phyloP scores from a whole-genome alignment of 1,139 yeast species.

The Candida pseudoviswanathii region DNA sequence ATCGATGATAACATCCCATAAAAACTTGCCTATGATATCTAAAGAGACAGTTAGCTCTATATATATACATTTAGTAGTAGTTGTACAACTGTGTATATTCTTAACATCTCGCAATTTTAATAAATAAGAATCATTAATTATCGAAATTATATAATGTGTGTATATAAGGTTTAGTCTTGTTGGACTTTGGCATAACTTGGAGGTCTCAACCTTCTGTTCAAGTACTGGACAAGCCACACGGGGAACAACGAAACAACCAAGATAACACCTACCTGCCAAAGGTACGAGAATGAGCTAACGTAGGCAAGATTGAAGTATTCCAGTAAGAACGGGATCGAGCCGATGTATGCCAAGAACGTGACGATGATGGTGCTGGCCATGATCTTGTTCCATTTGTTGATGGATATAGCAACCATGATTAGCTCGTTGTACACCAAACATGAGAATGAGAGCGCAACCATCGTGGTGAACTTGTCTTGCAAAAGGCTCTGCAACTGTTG shows the following conservation, averaged over 20 bases:
- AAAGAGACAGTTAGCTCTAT: background rate
- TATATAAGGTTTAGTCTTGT: slow-evolving; percentile 41
- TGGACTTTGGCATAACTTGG: slow-evolving; percentile 98
- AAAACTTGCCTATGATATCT: background rate
- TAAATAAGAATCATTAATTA: background rate
- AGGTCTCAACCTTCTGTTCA: slow-evolving; percentile 78
- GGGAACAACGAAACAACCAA: slow-evolving; percentile 78
- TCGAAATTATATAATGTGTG: background rate
- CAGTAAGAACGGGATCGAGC: slow-evolving; percentile 75
- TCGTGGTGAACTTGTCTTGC: slow-evolving; percentile 54
- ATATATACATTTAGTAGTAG: background rate
- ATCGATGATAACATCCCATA: slow-evolving; percentile 14
- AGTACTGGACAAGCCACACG: slow-evolving; percentile 80
- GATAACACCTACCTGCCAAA: slow-evolving; percentile 70
- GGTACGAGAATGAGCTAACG: slow-evolving; percentile 58
- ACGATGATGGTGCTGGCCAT: slow-evolving; percentile 76
- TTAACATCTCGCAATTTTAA: background rate
- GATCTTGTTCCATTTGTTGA: slow-evolving; percentile 82
- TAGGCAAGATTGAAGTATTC: slow-evolving; percentile 82
- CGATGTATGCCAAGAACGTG: slow-evolving; percentile 68
- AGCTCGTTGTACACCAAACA: slow-evolving; percentile 83
- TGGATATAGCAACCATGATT: slow-evolving; percentile 90
- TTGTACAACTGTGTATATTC: background rate
- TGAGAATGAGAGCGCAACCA: slow-evolving; percentile 86
- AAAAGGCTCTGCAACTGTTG: slow-evolving; percentile 74